These are phyloP conservation scores for Acidomyces sp. DNA, from an alignment of 495 filamentous ascomycete genomes.

Conservation along the genomic window DNA sequence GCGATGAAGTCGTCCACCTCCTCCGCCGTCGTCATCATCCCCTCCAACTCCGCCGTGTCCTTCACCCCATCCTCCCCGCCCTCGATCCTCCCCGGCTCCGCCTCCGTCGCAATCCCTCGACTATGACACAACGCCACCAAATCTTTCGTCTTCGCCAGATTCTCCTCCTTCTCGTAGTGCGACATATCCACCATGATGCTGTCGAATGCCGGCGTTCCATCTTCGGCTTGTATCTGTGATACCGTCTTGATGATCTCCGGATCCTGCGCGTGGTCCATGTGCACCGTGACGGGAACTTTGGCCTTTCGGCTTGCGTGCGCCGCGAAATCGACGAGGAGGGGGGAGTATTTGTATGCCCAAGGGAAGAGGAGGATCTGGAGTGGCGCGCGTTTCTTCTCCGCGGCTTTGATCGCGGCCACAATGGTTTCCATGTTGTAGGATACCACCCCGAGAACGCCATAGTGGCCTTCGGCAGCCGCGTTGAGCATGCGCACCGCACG, in stretches of 20 bases:
- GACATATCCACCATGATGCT: conserved; percentile 30
- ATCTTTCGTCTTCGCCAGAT: conserved; percentile 57
- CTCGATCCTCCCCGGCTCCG: conserved; percentile 70
- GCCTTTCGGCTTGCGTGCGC: conserved; percentile 51
- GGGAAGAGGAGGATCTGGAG: conserved; percentile 80
- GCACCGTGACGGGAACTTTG: conserved; percentile 26
- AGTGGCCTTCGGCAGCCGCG: conserved; percentile 49
- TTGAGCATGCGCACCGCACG: conserved; percentile 56
- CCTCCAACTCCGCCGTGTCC: conserved; percentile 63
- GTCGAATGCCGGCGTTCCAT: conserved; percentile 22
- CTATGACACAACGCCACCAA: conserved; percentile 58
- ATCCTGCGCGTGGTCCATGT: conserved; percentile 26
- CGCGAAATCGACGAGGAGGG: conserved; percentile 49
- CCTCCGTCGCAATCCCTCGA: conserved; percentile 64
- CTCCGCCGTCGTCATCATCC: conserved; percentile 61
- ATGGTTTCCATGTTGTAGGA: conserved; percentile 75
- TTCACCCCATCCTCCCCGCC: conserved; percentile 74
- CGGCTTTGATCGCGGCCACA: conserved; percentile 64
- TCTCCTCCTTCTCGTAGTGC: conserved; percentile 70
- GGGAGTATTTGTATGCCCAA: conserved; percentile 65
- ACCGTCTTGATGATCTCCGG: conserved; percentile 22
- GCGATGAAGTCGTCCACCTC: conserved; percentile 63
- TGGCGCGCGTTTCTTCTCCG: conserved; percentile 58
- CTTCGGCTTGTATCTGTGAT: conserved; percentile 14
- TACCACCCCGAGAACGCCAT: conserved; percentile 60